Percentiles rank a stretch among this genome's conserved stretches.
These are phyloP conservation scores for Xanthoceras sorbifolium DNA, from an alignment of 345 rosid genomes.

Conservation along the genomic window DNA sequence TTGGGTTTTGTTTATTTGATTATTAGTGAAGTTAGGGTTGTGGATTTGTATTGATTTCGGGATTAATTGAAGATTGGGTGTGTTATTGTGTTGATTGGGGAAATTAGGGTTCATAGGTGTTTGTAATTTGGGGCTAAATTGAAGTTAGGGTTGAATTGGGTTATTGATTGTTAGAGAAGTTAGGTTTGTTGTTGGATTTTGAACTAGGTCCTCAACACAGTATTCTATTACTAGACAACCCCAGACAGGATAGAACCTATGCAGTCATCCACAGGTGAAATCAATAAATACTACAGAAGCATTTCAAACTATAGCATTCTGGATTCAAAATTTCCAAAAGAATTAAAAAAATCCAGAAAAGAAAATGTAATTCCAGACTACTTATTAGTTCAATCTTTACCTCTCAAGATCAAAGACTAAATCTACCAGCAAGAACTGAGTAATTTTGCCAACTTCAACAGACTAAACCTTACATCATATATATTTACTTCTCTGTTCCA, in stretches of 20 bases:
- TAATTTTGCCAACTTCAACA: not conserved
- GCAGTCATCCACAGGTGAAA: not conserved
- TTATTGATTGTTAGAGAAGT: too few species aligned
- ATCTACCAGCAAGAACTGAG: slow-evolving; percentile 1
- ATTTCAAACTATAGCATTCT: not conserved
- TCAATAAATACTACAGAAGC: not conserved
- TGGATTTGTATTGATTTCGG: too few species aligned
- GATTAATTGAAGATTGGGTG: too few species aligned
- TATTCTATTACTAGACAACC: not conserved
- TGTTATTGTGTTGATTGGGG: too few species aligned
- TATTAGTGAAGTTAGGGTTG: too few species aligned
- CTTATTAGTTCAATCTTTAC: not conserved
- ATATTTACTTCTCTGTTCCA: not conserved
- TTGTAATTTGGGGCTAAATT: too few species aligned
- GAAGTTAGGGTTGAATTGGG: too few species aligned
- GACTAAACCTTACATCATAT: not conserved
- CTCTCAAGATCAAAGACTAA: not conserved
- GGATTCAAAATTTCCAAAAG: not conserved
- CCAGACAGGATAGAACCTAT: not conserved
- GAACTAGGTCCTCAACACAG: too few species aligned
- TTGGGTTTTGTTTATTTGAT: too few species aligned
- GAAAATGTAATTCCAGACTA: not conserved
- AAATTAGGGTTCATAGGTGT: too few species aligned
- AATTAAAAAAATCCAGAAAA: too few species aligned
- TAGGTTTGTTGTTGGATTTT: too few species aligned